These are phyloP conservation scores for Lactarius vividus DNA, from an alignment of 768 basidiomycete species.

Conservation along the genomic window DNA sequence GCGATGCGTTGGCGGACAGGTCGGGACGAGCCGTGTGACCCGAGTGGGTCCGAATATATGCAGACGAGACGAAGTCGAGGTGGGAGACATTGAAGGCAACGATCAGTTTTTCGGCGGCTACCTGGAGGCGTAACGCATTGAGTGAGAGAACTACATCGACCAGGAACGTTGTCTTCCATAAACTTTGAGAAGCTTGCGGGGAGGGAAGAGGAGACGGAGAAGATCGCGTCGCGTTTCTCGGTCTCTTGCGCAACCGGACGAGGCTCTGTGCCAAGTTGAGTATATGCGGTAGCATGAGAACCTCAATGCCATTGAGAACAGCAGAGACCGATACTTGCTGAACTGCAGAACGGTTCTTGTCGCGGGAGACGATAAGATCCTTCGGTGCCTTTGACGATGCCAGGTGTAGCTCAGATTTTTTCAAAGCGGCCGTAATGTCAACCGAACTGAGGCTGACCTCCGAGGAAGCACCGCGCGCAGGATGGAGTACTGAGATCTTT, in stretches of 20 bases:
- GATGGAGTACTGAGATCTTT: conserved; percentile 20
- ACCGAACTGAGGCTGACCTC: conserved; percentile 12
- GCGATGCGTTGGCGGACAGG: conserved; percentile 46
- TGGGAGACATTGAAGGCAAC: conserved; percentile 55
- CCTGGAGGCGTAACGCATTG: conserved; percentile 50
- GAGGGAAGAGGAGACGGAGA: neutral
- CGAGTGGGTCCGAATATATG: conserved; percentile 29
- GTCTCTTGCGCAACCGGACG: conserved; percentile 15
- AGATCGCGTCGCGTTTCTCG: neutral
- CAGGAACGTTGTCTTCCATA: conserved; percentile 28
- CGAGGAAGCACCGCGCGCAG: conserved; percentile 18
- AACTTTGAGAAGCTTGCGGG: neutral
- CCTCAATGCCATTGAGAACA: conserved; percentile 17
- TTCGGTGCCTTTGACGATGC: conserved; percentile 20
- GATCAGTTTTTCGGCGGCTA: conserved; percentile 66
- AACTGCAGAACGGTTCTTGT: conserved; percentile 18
- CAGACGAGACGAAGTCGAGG: conserved; percentile 40
- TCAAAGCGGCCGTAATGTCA: conserved; percentile 6
- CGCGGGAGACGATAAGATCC: conserved; percentile 15
- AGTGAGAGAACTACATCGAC: conserved; percentile 44
- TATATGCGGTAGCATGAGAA: conserved; percentile 27
- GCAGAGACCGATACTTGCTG: conserved; percentile 24
- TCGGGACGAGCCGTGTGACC: conserved; percentile 32
- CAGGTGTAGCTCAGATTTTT: conserved; percentile 16
- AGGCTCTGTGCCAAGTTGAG: conserved; percentile 25